phyloP scores from a whole-genome alignment of 768 basidiomycete genomes.

The Cystofilobasidium bisporidii region DNA sequence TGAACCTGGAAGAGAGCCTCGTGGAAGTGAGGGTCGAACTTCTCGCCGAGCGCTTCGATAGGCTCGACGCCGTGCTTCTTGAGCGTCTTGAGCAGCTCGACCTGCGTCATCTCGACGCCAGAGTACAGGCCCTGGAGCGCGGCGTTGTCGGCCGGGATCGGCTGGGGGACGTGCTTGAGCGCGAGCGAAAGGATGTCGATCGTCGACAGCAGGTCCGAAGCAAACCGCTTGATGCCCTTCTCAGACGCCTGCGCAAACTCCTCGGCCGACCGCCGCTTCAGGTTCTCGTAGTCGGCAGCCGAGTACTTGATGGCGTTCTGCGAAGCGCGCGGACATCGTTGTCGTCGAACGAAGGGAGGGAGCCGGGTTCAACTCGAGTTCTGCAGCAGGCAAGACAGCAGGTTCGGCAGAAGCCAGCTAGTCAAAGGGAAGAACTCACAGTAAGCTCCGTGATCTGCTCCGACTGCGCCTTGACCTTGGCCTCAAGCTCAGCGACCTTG shows the following conservation, averaged over 20 bases:
- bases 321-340: conserved; percentile 31
- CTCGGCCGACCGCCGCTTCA: conserved; percentile 78
- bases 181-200: conserved; percentile 83
- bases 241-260: conserved; percentile 80
- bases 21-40: conserved; percentile 88
- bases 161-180: conserved; percentile 53
- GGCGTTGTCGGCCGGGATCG: conserved; percentile 42
- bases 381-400: too few relatives aligned
- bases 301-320: conserved; percentile 85
- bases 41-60: conserved; percentile 83
- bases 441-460: conserved; percentile 60
- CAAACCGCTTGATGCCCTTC: conserved; percentile 86
- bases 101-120: conserved; percentile 87
- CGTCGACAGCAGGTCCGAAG: conserved; percentile 62
- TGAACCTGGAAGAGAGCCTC: conserved; percentile 93
- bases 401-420: too few relatives aligned
- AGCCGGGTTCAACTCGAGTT: too few relatives aligned
- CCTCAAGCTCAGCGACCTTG: conserved; percentile 54
- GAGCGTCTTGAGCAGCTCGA: conserved; percentile 75
- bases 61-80: conserved; percentile 84
- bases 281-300: conserved; percentile 90
- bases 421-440: conserved; percentile 49
- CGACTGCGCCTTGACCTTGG: conserved; percentile 57
- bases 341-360: too few relatives aligned
- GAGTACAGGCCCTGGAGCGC: conserved; percentile 53